Conservation (phyloP, 2,329 filamentous ascomycete species). For the Neobulgaria alba region DNA sequence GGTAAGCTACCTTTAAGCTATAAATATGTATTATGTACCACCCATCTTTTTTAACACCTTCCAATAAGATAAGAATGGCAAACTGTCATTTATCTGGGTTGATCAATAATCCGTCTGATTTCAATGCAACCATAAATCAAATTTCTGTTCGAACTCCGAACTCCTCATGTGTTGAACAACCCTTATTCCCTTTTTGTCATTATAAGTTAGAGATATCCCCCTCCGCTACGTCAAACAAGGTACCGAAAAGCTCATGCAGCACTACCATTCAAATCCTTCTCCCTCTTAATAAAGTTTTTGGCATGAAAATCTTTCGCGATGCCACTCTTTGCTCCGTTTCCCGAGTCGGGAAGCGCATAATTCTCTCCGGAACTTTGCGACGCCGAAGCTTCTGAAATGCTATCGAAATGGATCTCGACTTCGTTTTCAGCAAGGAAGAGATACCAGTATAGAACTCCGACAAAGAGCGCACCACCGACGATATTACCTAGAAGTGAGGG, state of each 20-base stretch:
- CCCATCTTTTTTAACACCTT: too few relatives aligned
- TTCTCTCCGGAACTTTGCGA: not conserved
- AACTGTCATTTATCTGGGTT: too few relatives aligned
- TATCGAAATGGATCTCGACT: conserved; percentile 23
- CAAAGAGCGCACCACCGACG: conserved; percentile 43
- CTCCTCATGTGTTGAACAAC: too few relatives aligned
- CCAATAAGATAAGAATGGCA: too few relatives aligned
- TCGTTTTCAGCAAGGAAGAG: conserved; percentile 31
- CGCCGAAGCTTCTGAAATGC: conserved; percentile 3
- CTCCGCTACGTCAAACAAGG: too few relatives aligned
- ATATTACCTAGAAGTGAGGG: conserved; percentile 45
- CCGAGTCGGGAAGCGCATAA: not conserved
- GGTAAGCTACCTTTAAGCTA: too few relatives aligned
- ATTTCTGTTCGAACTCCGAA: too few relatives aligned
- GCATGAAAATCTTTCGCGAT: not conserved
- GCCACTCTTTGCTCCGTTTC: not conserved
- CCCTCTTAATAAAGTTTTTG: not conserved
- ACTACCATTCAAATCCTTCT: not conserved
- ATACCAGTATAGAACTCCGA: conserved; percentile 42
- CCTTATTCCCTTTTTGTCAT: too few relatives aligned
- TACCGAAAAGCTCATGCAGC: not conserved
- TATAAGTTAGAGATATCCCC: too few relatives aligned
- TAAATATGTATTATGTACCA: too few relatives aligned
- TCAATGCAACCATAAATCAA: too few relatives aligned
- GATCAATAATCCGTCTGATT: too few relatives aligned